These are phyloP conservation scores for Linum lewisii DNA, from an alignment of 345 rosid genomes.

Conservation along the genomic window DNA sequence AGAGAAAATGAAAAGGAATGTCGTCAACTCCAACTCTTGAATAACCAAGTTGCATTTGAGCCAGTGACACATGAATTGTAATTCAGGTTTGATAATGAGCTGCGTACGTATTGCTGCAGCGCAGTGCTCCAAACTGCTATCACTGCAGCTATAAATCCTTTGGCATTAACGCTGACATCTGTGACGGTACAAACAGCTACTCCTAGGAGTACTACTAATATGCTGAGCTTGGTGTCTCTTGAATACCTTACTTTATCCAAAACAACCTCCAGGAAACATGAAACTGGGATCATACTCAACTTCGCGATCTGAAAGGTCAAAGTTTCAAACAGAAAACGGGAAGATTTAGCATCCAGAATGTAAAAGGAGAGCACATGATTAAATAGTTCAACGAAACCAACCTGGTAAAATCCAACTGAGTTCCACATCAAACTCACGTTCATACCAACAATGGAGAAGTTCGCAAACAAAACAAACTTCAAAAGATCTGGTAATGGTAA, in stretches of 20 bases:
- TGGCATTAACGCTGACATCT: slow-evolving; percentile 89
- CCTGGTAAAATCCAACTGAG: slow-evolving; percentile 99
- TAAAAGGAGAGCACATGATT: neutral
- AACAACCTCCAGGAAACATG: slow-evolving; percentile 84
- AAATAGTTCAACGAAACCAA: slow-evolving; percentile 14
- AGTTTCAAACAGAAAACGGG: slow-evolving; percentile 1
- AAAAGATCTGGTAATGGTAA: slow-evolving; percentile 69
- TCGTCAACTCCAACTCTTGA: too few relatives aligned
- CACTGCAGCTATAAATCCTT: slow-evolving; percentile 80
- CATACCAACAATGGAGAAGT: slow-evolving; percentile 98
- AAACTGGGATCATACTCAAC: slow-evolving; percentile 97
- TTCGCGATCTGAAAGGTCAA: slow-evolving; percentile 87
- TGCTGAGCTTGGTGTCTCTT: slow-evolving; percentile 97
- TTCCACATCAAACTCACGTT: slow-evolving; percentile 99
- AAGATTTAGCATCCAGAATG: slow-evolving; percentile 9
- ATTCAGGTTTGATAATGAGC: slow-evolving; percentile 1
- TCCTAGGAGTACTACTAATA: slow-evolving; percentile 76
- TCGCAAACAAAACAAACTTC: slow-evolving; percentile 83
- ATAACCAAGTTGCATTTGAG: too few relatives aligned
- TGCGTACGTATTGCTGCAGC: slow-evolving; percentile 90
- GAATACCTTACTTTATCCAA: slow-evolving; percentile 91
- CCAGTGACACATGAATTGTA: too few relatives aligned
- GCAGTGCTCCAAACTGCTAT: slow-evolving; percentile 98
- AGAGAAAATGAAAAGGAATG: slow-evolving; percentile 8
- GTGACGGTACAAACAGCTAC: slow-evolving; percentile 98